These are phyloP conservation scores for Hypericum androsaemum DNA, from an alignment of 345 rosid genomes.

Conservation along the genomic window DNA sequence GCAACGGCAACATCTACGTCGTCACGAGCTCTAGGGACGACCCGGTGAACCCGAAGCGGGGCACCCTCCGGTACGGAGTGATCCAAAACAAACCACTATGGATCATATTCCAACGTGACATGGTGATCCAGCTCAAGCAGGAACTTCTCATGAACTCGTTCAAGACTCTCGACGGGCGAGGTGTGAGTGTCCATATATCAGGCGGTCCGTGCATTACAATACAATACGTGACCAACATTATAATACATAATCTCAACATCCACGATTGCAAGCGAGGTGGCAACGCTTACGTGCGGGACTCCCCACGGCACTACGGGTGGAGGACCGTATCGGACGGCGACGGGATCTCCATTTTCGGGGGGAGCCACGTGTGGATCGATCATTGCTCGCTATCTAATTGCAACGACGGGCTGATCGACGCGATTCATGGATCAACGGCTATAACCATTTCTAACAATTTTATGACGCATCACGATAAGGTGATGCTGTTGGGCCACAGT, in stretches of 20 bases:
- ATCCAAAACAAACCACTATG: constrained; percentile 67
- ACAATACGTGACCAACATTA: constrained; percentile 63
- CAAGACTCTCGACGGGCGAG: constrained; percentile 73
- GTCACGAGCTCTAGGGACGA: constrained; percentile 52
- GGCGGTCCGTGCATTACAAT: constrained; percentile 78
- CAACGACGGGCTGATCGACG: constrained; percentile 75
- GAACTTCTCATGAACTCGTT: constrained; percentile 85
- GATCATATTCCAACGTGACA: constrained; percentile 73
- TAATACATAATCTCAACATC: constrained; percentile 61
- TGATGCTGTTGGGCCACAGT: constrained; percentile 70
- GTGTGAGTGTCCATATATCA: constrained; percentile 65
- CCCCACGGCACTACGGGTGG: constrained; percentile 77
- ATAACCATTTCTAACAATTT: constrained; percentile 79
- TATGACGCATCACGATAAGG: constrained; percentile 72
- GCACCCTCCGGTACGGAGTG: constrained; percentile 74
- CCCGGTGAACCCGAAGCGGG: constrained; percentile 61
- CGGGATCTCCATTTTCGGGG: constrained; percentile 62
- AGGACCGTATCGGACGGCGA: constrained; percentile 79
- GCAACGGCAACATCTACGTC: constrained; percentile 63
- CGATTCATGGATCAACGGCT: constrained; percentile 60
- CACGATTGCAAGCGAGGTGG: constrained; percentile 69
- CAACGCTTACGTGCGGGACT: constrained; percentile 78
- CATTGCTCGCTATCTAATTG: constrained; percentile 71
- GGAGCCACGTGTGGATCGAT: constrained; percentile 80
- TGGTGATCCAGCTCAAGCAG: constrained; percentile 58